Base-by-base conservation (phyloP, 345 rosid genomes). In the Clausena lansium region DNA sequence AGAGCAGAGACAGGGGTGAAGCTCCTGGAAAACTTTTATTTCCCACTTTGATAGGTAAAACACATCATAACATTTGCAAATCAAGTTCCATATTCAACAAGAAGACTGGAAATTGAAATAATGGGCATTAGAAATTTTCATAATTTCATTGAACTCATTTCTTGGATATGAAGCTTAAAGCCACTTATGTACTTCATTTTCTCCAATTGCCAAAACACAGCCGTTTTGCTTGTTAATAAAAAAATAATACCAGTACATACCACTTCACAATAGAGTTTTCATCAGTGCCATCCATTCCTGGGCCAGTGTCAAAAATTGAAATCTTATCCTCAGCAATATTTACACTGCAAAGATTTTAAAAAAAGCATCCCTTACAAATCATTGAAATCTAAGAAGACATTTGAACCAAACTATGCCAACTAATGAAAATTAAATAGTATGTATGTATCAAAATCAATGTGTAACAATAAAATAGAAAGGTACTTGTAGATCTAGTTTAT, bases 301-400 rank as follows among this genome's bases (percentile, higher is more conserved):
- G 83, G 71, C 95, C 97, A n/a, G 94, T 75, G 81, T 93, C 97
- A 85, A 93, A 88, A 71, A 93, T 84, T 69, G 90, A 80, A 76
- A 93, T 86, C 71, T 35, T 75, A 73, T 88, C 87, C 70, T 78
- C 72, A 64, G 20, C 58, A 70, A 93, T 64, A 66, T 87, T 83
- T 78, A 93, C 88, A 1, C 95, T 93, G 91, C 74, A 89, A 70
- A 69, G 24, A 65, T 19, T 24, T 52, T 30, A 70, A 70, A 30
- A 45, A n/a, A 7, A 59, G 62, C 7, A 55, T 30, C 17, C 5
- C n/a, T 35, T 64, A 50, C 6, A 17, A 28, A 22, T 50, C 41
- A 19, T 41, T 62, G 60, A 39, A 36, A 20, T 64, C 55, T 39
- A 13, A 47, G 61, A 24, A 41, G 47, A 41, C 22, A 27, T 2